Base-by-base conservation (phyloP, 2,329 filamentous ascomycete genomes). In the Colletotrichum sp. region DNA sequence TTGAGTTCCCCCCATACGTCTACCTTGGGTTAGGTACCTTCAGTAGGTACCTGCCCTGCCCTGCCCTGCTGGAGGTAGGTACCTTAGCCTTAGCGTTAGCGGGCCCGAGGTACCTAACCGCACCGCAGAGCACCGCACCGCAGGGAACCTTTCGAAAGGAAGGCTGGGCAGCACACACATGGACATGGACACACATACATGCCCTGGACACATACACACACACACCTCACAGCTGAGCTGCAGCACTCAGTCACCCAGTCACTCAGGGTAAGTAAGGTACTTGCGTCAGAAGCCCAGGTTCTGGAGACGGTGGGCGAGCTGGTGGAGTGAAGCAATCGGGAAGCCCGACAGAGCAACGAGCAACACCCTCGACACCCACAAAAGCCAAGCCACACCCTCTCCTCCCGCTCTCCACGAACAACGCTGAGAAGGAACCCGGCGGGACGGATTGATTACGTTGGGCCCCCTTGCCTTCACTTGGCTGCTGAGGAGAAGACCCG, bases 301-400 rank as follows among this genome's bases (percentile, higher is more conserved):
- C 25, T 32, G 34, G 28, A 30, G 60, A 62, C n/a, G n/a, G 60
- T 62, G 60, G 60, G 60, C 32, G 32, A 30, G 34, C 56, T 58
- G 67, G 72, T 75, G 36, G 36, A 39, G 36, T 39, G 36, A 18
- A 39, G 36, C 39, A 43, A 3, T 43, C 69, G 73, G 73, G 61
- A 67, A 72, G 62, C 62, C 72, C 72, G 72, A 71, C 27, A 71
- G 66, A 30, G 62, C 13, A 27, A 27, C n/a, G 52, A 56, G 52
- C 52, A 27, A 56, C 52, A 22, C 52, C 52, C 32, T 16, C 30
- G 39, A n/a, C 39, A 28, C 55, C 16, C 16, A 13, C n/a, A 39
- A 55, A 60, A 28, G 58, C 66, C 56, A 62, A 62, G 39, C 52
- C 52, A 66, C 66, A 58, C 66, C 16, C 36, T 9, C 16, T 39